phyloP scores from a whole-genome alignment of 768 basidiomycete species.

The Lanmaoa rubissima region DNA sequence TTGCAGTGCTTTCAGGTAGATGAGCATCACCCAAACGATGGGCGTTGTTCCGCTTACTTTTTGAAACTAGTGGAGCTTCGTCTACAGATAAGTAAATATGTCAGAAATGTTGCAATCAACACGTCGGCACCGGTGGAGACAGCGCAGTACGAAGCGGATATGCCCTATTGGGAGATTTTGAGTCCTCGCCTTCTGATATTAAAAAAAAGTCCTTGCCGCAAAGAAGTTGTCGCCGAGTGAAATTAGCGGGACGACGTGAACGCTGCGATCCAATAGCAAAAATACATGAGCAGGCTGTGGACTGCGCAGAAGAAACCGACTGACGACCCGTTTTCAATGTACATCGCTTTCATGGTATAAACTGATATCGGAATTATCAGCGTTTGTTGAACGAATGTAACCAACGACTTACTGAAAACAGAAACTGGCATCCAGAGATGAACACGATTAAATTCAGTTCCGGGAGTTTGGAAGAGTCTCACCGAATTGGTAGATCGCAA shows the following conservation, averaged over 20 bases:
- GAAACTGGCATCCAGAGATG: not conserved
- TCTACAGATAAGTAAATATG: not conserved
- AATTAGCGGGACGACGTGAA: not conserved
- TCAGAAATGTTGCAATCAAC: not conserved
- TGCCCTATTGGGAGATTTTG: not conserved
- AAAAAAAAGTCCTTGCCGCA: not conserved
- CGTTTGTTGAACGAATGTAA: not conserved
- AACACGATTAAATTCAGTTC: not conserved
- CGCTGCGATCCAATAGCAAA: not conserved
- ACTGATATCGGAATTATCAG: not conserved
- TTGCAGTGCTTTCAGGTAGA: not conserved
- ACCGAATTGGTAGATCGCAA: not conserved
- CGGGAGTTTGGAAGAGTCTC: not conserved
- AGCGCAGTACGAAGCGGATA: not conserved
- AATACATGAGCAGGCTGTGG: not conserved
- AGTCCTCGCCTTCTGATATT: not conserved
- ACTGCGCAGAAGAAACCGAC: not conserved
- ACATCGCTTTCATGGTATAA: not conserved
- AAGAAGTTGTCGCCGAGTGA: not conserved
- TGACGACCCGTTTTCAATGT: not conserved
- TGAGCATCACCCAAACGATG: not conserved
- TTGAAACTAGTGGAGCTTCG: not conserved
- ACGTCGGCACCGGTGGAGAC: not conserved
- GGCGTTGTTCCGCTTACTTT: not conserved
- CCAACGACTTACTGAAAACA: not conserved